These are phyloP conservation scores for Neurospora sp. DNA, from an alignment of 495 filamentous ascomycete species.

Conservation along the genomic window DNA sequence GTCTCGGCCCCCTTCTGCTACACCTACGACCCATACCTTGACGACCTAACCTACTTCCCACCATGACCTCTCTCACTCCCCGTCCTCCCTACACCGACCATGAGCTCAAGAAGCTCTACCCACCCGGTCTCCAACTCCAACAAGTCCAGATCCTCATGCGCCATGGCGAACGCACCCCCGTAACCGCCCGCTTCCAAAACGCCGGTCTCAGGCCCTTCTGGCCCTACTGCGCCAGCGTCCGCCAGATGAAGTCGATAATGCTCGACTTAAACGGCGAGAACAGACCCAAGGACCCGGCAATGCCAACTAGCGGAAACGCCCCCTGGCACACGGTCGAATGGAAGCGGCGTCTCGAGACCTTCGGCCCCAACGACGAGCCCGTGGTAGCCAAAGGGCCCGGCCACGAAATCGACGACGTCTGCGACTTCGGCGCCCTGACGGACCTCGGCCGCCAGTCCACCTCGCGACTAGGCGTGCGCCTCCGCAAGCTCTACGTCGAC, in stretches of 20 bases:
- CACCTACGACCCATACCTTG: neutral
- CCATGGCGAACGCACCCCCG: slow-evolving; percentile 84
- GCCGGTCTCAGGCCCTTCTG: slow-evolving; percentile 76
- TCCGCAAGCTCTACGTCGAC: slow-evolving; percentile 79
- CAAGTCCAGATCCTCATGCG: slow-evolving; percentile 85
- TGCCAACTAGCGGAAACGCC: neutral
- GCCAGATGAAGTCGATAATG: slow-evolving; percentile 60
- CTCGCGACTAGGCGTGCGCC: slow-evolving; percentile 63
- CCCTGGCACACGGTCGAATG: slow-evolving; percentile 62
- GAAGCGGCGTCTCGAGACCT: slow-evolving; percentile 70
- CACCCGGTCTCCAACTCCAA: slow-evolving; percentile 65
- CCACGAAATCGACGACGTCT: slow-evolving; percentile 66
- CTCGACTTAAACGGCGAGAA: slow-evolving; percentile 30
- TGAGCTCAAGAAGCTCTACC: slow-evolving; percentile 78
- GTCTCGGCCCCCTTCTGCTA: neutral
- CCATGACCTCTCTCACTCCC: slow-evolving; percentile 70
- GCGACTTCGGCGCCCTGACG: slow-evolving; percentile 79
- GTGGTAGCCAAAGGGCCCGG: slow-evolving; percentile 54
- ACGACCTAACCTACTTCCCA: neutral
- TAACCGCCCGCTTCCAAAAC: slow-evolving; percentile 80
- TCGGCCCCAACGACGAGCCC: slow-evolving; percentile 61
- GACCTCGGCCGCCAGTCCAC: slow-evolving; percentile 81
- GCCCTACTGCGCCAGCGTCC: slow-evolving; percentile 81
- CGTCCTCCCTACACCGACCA: slow-evolving; percentile 67
- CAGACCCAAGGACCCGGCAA: neutral